phyloP scores from a whole-genome alignment of 2,329 filamentous ascomycete species.

The Trichoderma sp. region DNA sequence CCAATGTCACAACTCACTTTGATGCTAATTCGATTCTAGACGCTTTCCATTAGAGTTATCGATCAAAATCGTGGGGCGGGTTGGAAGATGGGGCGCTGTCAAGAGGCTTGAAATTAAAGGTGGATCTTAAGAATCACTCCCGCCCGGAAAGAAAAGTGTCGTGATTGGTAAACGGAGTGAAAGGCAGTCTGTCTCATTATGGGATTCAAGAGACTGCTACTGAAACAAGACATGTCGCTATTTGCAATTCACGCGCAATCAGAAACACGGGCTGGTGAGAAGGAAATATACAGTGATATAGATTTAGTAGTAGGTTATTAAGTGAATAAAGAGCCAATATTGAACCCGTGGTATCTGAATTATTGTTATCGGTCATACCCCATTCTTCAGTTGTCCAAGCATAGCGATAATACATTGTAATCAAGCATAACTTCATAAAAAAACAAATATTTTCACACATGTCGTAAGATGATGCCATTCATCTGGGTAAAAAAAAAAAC shows the following conservation, averaged over 20 bases:
- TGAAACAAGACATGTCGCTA: not conserved
- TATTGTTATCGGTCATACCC: not conserved
- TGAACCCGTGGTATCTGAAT: slow-evolving; percentile 15
- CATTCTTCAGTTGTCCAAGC: not conserved
- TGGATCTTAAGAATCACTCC: not conserved
- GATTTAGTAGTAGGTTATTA: not conserved
- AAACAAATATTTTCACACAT: not conserved
- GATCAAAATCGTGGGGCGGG: slow-evolving; percentile 12
- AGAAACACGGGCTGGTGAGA: not conserved
- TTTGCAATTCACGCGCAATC: not conserved
- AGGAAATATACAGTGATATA: not conserved
- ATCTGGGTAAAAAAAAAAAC: not conserved
- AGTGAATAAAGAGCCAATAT: not conserved
- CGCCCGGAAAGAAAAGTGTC: not conserved
- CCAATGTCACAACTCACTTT: not conserved
- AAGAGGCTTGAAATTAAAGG: not conserved
- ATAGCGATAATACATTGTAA: not conserved
- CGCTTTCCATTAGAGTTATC: slow-evolving; percentile 1
- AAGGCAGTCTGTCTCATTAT: not conserved
- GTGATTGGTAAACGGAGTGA: not conserved
- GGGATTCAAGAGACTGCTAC: not conserved
- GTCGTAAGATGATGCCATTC: not conserved
- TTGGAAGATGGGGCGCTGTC: not conserved
- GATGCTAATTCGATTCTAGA: not conserved
- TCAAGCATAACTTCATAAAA: slow-evolving; percentile 8